These are phyloP conservation scores for Ganoderma leucocontextum DNA, from an alignment of 1,284 basidiomycete species.

Conservation along the genomic window DNA sequence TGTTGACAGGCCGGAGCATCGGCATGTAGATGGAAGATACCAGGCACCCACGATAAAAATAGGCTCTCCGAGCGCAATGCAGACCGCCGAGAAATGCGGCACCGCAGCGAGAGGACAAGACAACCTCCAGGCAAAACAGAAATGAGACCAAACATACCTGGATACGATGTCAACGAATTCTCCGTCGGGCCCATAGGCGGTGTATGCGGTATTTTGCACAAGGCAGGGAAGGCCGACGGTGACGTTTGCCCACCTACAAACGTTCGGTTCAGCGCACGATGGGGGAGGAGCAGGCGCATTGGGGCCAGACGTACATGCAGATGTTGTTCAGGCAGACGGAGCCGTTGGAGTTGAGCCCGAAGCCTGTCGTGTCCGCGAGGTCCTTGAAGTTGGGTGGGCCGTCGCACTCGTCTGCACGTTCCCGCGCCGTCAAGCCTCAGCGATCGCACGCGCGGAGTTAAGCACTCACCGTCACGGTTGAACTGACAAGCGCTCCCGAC, in stretches of 20 bases:
- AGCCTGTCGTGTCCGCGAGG: conserved; percentile 62
- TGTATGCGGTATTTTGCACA: conserved; percentile 82
- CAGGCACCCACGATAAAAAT: background rate
- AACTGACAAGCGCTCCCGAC: conserved; percentile 82
- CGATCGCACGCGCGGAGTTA: background rate
- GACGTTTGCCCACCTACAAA: conserved; percentile 74
- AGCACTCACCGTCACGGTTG: conserved; percentile 80
- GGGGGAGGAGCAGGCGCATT: background rate
- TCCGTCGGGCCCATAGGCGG: conserved; percentile 63
- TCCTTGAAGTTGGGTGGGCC: conserved; percentile 69
- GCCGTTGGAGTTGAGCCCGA: conserved; percentile 81
- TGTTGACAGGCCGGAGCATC: too few species aligned
- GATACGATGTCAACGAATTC: conserved; percentile 83
- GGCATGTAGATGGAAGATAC: background rate
- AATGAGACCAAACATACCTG: conserved; percentile 56
- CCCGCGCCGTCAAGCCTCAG: background rate
- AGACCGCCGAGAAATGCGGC: background rate
- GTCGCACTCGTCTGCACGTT: conserved; percentile 75
- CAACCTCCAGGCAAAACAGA: background rate
- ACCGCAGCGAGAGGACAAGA: background rate
- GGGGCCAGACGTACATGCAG: conserved; percentile 71
- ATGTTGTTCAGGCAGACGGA: conserved; percentile 82
- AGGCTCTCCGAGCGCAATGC: background rate
- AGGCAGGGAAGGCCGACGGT: conserved; percentile 71
- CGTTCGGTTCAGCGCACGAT: conserved; percentile 5